A percentile compares a stretch with the other conserved stretches of the same genome.
Evolutionary conservation across 1,284 basidiomycete genomes (phyloP).

Genomic region (Rhizoctonia solani): DNA sequence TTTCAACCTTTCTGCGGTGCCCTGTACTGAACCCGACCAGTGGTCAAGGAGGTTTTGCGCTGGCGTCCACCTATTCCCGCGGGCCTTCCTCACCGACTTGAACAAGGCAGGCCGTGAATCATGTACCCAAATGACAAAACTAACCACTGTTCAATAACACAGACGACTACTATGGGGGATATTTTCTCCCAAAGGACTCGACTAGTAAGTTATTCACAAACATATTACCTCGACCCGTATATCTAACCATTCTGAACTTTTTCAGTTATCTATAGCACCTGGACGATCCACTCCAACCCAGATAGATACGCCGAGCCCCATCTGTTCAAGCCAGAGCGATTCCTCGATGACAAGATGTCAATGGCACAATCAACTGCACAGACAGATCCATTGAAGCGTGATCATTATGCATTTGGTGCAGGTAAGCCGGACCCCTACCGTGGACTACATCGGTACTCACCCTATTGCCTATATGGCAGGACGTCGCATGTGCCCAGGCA

Average conservation of each 20-base stretch:
- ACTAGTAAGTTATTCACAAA: not conserved
- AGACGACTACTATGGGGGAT: slow-evolving; percentile 12
- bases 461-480: not conserved
- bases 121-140: not conserved
- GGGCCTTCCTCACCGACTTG: slow-evolving; percentile 3
- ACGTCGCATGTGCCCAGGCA: slow-evolving; percentile 4
- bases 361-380: slow-evolving; percentile 19
- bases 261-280: slow-evolving; percentile 17
- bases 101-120: slow-evolving; percentile 18
- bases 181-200: slow-evolving; percentile 13
- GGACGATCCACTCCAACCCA: slow-evolving; percentile 16
- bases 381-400: slow-evolving; percentile 12
- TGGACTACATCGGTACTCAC: too few species aligned
- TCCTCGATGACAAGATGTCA: slow-evolving; percentile 9
- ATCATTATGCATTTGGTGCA: slow-evolving; percentile 31
- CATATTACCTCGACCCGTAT: not conserved
- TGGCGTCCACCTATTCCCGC: slow-evolving; percentile 10
- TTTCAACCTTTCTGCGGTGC: too few species aligned
- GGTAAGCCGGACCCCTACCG: too few species aligned
- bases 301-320: slow-evolving; percentile 14
- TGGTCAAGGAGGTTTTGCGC: slow-evolving; percentile 20
- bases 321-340: slow-evolving; percentile 12
- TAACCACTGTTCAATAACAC: too few species aligned
- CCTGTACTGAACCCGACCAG: too few species aligned
- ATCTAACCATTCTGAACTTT: too few species aligned